These are phyloP conservation scores for Hansenula sp. DNA, from an alignment of 1,139 yeast genomes.

Conservation along the genomic window DNA sequence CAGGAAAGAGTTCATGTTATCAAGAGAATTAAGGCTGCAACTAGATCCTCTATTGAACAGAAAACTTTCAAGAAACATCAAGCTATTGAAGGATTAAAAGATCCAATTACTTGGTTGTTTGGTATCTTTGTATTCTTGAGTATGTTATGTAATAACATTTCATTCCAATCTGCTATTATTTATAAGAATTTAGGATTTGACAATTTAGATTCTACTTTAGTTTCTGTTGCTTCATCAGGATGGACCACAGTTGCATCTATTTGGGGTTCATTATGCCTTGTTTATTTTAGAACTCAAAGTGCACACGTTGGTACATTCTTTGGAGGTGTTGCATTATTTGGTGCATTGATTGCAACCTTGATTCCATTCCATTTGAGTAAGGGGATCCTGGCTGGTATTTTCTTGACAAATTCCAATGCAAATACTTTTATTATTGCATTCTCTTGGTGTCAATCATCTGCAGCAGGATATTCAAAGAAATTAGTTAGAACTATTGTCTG, in stretches of 20 bases:
- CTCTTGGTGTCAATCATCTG: slow-evolving; percentile 22
- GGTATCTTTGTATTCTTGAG: slow-evolving; percentile 34
- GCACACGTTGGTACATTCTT: slow-evolving; percentile 17
- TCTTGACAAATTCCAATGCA: slow-evolving; percentile 19
- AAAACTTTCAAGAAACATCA: slow-evolving; percentile 51
- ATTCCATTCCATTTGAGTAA: slow-evolving; percentile 25
- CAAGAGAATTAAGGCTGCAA: slow-evolving; percentile 44
- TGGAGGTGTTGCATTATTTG: slow-evolving; percentile 24
- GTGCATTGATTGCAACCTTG: slow-evolving; percentile 27
- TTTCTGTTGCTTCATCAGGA: slow-evolving; percentile 33
- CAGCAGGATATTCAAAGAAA: slow-evolving; percentile 28
- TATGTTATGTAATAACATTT: slow-evolving; percentile 36
- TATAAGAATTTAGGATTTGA: slow-evolving; percentile 33
- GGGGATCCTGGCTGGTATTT: slow-evolving; percentile 30
- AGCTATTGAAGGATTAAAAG: slow-evolving; percentile 40
- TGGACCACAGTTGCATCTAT: slow-evolving; percentile 20
- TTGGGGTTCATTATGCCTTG: slow-evolving; percentile 16
- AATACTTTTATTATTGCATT: slow-evolving; percentile 22
- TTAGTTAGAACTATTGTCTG: slow-evolving; percentile 22
- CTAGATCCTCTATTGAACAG: slow-evolving; percentile 38
- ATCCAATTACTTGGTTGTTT: slow-evolving; percentile 48
- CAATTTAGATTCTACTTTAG: slow-evolving; percentile 23
- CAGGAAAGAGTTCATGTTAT: slow-evolving; percentile 53
- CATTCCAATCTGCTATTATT: slow-evolving; percentile 38
- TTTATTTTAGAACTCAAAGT: slow-evolving; percentile 16